Evolutionary conservation across 345 rosid species (phyloP).

Genomic region (Salix caprea): DNA sequence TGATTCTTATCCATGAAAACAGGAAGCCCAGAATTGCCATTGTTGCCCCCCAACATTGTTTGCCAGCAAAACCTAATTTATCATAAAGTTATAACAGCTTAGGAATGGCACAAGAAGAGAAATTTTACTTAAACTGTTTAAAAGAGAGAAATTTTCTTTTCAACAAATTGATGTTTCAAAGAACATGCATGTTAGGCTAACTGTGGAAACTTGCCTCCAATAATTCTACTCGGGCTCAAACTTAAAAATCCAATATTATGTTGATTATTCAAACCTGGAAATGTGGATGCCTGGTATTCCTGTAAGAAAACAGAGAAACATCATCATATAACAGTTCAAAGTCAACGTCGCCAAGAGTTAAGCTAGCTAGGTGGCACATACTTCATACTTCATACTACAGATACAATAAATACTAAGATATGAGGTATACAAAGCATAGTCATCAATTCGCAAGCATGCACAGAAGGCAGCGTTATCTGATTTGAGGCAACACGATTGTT

Average conservation of each 20-base stretch:
- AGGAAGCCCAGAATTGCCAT: constrained; percentile 47
- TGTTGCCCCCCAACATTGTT: constrained; percentile 69
- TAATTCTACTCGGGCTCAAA: not conserved
- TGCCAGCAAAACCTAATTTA: constrained; percentile 11
- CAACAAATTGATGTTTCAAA: not conserved
- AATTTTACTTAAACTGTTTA: too few species aligned
- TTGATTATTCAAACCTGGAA: not conserved
- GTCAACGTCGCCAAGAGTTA: not conserved
- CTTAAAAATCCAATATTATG: not conserved
- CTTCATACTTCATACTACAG: too few species aligned
- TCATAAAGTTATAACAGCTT: constrained; percentile 18
- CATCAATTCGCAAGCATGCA: too few species aligned
- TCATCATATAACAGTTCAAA: not conserved
- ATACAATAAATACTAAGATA: too few species aligned
- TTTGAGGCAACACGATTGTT: too few species aligned
- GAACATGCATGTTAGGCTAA: not conserved
- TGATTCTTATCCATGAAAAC: constrained; percentile 46
- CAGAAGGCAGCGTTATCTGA: too few species aligned
- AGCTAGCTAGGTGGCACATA: too few species aligned
- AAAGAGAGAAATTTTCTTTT: not conserved
- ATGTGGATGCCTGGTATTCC: not conserved
- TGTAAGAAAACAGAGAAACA: not conserved
- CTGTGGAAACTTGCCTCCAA: not conserved
- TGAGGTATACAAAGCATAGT: too few species aligned
- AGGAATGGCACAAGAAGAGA: not conserved